Base-by-base conservation (phyloP, 139 green algal species). In the Microglena sp. region DNA sequence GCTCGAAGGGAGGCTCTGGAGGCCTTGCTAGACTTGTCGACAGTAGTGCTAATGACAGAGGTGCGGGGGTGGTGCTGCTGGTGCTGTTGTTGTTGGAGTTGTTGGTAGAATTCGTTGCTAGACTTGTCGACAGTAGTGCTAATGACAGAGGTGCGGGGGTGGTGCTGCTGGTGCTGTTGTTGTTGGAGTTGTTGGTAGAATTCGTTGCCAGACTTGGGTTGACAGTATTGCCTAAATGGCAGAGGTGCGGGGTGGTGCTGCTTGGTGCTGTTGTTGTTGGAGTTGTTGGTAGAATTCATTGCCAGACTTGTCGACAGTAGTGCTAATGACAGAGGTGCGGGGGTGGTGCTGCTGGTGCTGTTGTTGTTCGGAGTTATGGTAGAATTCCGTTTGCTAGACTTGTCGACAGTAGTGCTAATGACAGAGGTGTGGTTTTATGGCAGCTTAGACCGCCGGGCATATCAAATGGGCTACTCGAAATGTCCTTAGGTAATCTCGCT, bases 191-290 rank as follows among this genome's bases (percentile, higher is more conserved):
- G 40, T 18, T 50, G 26, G 18, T 30, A 7, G 50, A 21, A 27
- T 59, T 15, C 50, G 50, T 22, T 64, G 32, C 30, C 6, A n/a
- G n/a, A n/a, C n/a, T n/a, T n/a, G n/a, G n/a, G 0, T 69, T 76
- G 0, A 74, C 90, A 29, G 84, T 95, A 7, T 72, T 97, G 34
- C 82, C 96, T n/a, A n/a, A 0, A 85, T 96, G 74, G 97, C 92
- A 2, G 69, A 82, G 75, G 82, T 84, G 69, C 0, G 71, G 0
- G 5, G 46, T 21, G 15, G 6, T 8, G 8, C 11, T 46, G 40
- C 11, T 8, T 46, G n/a, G n/a, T n/a, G n/a, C n/a, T n/a, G n/a
- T n/a, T n/a, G n/a, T n/a, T n/a, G n/a, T n/a, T n/a, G n/a, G n/a
- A n/a, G n/a, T n/a, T n/a, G n/a, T n/a, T n/a, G n/a, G n/a, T n/a